Conservation (phyloP, 805 yeast species). For the Saturnispora silvae region DNA sequence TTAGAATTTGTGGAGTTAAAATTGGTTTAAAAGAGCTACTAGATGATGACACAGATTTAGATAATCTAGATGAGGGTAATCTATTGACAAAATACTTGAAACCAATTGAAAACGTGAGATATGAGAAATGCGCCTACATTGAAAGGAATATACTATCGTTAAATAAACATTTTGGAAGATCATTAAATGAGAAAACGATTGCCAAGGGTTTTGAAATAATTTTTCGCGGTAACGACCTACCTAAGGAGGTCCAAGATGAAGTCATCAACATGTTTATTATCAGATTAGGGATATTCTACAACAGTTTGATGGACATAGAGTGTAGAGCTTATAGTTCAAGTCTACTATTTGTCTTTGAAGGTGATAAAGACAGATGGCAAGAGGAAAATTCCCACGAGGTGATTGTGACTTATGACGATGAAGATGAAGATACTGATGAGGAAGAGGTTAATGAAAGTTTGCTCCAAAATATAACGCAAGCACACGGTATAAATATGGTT, state of each 20-base stretch:
- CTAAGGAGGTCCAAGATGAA: conserved; percentile 24
- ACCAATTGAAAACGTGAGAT: conserved; percentile 8
- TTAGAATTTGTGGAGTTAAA: conserved; percentile 86
- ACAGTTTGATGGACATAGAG: conserved; percentile 53
- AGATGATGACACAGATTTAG: neutral
- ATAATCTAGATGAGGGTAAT: neutral
- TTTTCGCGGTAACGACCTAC: conserved; percentile 31
- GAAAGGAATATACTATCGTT: conserved; percentile 1
- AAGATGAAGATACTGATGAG: conserved; percentile 19
- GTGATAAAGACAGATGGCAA: conserved; percentile 50
- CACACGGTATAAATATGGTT: too few species aligned
- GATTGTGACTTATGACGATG: conserved; percentile 31
- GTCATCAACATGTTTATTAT: conserved; percentile 38
- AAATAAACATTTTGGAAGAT: conserved; percentile 66
- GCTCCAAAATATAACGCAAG: too few species aligned
- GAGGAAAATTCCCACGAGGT: conserved; percentile 17
- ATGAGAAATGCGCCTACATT: conserved; percentile 16
- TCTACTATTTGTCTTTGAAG: conserved; percentile 64
- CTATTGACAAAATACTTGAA: conserved; percentile 9
- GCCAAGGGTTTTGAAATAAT: conserved; percentile 34
- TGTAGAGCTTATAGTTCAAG: conserved; percentile 63
- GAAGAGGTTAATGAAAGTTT: conserved; percentile 20
- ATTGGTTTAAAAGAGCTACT: conserved; percentile 17
- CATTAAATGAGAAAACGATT: conserved; percentile 34
- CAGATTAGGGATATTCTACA: conserved; percentile 57